Evolutionary conservation across 2,329 filamentous ascomycete species (phyloP), one percentile per base, ranked within the genome.

Genomic region (Penicillium vulpinum): DNA sequence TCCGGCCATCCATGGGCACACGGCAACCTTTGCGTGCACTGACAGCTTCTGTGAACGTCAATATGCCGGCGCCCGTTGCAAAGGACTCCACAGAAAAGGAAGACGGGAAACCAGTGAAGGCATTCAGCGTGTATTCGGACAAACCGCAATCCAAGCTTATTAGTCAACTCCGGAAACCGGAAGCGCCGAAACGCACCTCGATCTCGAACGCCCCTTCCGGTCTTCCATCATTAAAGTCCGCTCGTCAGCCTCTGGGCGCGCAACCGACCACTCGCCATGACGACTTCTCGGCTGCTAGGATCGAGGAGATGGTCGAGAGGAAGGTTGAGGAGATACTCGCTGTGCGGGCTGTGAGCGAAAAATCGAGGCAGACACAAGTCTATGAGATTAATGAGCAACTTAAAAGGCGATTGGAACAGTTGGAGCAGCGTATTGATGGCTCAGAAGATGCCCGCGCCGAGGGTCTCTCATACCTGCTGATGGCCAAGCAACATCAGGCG

Each of bases 271-370:
- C 62, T 67, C 61, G 60, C 67, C 74, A 62, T 82, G 78, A 73
- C 81, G 63, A 84, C 76, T 61, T 91, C 9, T 88, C 87, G 0
- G 84, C 87, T 18, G 88, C 86, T 13, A 88, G 87, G 51, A 95
- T 97, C 58, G 92, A 97, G 72, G 90, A 92, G 38, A 87, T 97
- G 77, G 91, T 97, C 1, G 90, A 96, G 74, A 90, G 89, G 66
- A 96, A 96, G 68, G 90, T 97, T 0, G 88, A 89, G 58, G 92
- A 96, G 76, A 92, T 94, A 35, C 80, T 97, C 1, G 91, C 92
- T 0, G 87, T 88, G n/a, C 85, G 88, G 51, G 85, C 84, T 1
- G 70, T 85, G 16, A 82, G 83, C 60, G 85, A 88, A 75, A 82
- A 57, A 70, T 78, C 57, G 61, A 77, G 40, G 55, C 76, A 75